These are phyloP conservation scores for Solanum gracilifrons DNA, from an alignment of 257 asterid species.

Conservation along the genomic window DNA sequence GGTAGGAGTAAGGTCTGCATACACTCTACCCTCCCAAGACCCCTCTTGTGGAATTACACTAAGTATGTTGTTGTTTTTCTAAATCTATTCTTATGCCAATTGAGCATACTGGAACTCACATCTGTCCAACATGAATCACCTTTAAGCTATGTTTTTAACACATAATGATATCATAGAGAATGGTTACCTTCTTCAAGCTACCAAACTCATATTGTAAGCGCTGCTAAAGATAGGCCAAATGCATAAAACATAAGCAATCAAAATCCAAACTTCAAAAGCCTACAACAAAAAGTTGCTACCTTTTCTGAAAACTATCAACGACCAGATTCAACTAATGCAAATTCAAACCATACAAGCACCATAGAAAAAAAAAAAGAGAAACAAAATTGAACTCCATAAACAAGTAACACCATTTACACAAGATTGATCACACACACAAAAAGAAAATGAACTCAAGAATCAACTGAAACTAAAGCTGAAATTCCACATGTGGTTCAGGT, in stretches of 20 bases:
- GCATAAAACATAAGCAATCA: background rate
- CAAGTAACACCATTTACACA: background rate
- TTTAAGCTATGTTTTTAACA: too few species aligned
- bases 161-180: too few species aligned
- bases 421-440: background rate
- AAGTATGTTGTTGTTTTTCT: too few species aligned
- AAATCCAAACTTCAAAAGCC: background rate
- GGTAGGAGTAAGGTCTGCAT: too few species aligned
- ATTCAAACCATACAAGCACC: background rate
- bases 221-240: too few species aligned
- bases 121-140: too few species aligned
- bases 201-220: too few species aligned
- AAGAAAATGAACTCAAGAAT: background rate
- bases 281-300: background rate
- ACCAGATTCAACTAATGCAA: conserved; percentile 1
- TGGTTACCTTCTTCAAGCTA: too few species aligned
- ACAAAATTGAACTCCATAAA: background rate
- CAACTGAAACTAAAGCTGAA: background rate
- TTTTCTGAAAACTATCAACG: background rate
- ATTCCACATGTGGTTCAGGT: background rate
- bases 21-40: too few species aligned
- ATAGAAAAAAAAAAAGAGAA: background rate
- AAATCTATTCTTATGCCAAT: too few species aligned
- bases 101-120: too few species aligned
- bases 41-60: too few species aligned